Percentiles rank a stretch among this genome's conserved stretches.
Evolutionary conservation across 106 monocot genomes (phyloP).

Genomic region (Gastrodia elata): DNA sequence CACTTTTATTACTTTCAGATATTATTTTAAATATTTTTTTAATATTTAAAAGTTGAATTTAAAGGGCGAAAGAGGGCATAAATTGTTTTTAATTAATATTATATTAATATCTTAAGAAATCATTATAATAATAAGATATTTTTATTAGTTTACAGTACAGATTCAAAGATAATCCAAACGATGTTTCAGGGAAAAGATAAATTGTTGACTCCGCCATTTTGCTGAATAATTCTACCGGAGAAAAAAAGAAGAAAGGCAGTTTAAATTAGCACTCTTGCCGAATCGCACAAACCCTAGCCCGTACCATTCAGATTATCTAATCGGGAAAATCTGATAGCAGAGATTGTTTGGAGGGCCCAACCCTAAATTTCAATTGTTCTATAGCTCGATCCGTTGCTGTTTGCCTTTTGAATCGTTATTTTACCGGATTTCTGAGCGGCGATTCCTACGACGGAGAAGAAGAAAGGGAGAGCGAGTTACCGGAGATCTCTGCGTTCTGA

Average conservation of each 20-base stretch:
- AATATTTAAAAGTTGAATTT: too few species aligned
- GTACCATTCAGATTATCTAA: background rate
- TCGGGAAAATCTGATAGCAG: background rate
- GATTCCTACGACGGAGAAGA: background rate
- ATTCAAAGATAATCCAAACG: background rate
- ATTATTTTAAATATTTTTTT: too few species aligned
- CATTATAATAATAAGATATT: too few species aligned
- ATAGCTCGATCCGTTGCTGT: slow-evolving; percentile 4
- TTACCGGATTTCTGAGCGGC: background rate
- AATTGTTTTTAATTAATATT: too few species aligned
- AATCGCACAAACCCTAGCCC: background rate
- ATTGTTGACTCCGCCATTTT: background rate
- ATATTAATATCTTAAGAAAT: too few species aligned
- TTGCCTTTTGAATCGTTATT: background rate
- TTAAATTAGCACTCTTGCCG: background rate
- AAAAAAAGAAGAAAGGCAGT: background rate
- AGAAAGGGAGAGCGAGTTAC: background rate
- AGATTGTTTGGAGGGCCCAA: slow-evolving; percentile 1
- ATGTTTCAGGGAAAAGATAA: background rate
- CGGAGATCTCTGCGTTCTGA: background rate
- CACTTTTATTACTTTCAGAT: too few species aligned
- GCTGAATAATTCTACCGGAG: background rate
- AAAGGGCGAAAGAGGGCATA: too few species aligned
- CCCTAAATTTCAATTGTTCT: slow-evolving; percentile 3
- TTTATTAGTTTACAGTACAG: too few species aligned